These are phyloP conservation scores for Hsuehochloa calcarea DNA, from an alignment of 176 grass and related monocot species.

Conservation along the genomic window DNA sequence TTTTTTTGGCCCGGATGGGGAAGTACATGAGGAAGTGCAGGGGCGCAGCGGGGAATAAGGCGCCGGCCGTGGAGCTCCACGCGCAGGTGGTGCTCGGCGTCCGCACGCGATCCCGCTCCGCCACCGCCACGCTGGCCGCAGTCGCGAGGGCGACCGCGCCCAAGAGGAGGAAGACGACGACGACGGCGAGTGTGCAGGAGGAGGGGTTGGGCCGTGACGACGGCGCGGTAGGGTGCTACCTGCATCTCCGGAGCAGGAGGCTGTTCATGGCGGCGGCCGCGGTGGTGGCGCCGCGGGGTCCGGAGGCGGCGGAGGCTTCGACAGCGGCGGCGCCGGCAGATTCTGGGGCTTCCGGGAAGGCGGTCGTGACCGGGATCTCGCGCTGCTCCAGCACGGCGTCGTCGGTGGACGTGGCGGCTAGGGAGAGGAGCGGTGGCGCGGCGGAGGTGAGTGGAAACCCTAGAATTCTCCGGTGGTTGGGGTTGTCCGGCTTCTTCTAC, in stretches of 20 bases:
- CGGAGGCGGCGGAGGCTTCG: background rate
- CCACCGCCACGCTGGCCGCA: background rate
- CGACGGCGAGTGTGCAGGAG: background rate
- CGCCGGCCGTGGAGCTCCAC: slow-evolving; percentile 44
- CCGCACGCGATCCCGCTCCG: slow-evolving; percentile 47
- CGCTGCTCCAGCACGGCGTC: slow-evolving; percentile 58
- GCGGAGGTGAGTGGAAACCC: slow-evolving; percentile 30
- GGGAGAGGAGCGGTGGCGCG: background rate
- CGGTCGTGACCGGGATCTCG: slow-evolving; percentile 21
- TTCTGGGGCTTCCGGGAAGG: background rate
- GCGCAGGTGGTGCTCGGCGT: slow-evolving; percentile 43
- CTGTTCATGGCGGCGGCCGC: slow-evolving; percentile 30
- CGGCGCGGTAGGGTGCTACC: slow-evolving; percentile 23
- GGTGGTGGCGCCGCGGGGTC: background rate
- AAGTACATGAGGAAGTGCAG: slow-evolving; percentile 60
- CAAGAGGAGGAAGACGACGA: slow-evolving; percentile 18
- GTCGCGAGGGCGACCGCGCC: background rate
- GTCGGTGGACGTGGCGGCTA: background rate
- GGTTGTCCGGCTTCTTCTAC: background rate
- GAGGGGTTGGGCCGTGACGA: background rate
- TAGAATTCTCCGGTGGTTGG: background rate
- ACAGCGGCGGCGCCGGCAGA: background rate
- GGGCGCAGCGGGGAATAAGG: background rate
- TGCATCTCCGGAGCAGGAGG: slow-evolving; percentile 57
- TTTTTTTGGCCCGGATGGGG: slow-evolving; percentile 27